Conservation (phyloP, 306 rosid genomes). For the Fagus crenata region DNA sequence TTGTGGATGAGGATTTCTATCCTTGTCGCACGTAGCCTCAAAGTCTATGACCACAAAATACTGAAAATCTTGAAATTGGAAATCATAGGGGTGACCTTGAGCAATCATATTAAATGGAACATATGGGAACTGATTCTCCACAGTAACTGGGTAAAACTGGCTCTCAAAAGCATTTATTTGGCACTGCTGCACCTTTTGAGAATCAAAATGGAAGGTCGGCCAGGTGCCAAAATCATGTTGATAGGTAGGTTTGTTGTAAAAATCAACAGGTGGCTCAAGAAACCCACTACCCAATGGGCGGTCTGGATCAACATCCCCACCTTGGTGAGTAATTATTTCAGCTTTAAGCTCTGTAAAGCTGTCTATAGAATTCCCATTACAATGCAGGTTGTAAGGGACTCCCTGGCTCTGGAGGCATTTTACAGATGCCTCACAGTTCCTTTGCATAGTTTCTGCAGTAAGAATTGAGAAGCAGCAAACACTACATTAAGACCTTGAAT, state of each 20-base stretch:
- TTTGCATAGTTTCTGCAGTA: conserved; percentile 73
- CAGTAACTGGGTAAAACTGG: conserved; percentile 61
- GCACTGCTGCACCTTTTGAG: conserved; percentile 75
- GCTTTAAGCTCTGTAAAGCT: conserved; percentile 50
- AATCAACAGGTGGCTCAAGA: conserved; percentile 62
- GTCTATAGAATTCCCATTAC: conserved; percentile 59
- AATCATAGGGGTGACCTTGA: conserved; percentile 62
- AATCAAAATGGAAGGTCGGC: conserved; percentile 58
- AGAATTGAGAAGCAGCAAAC: conserved; percentile 25
- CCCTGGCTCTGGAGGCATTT: conserved; percentile 83
- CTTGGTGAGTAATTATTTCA: conserved; percentile 44
- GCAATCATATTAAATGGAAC: conserved; percentile 62
- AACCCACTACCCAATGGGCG: conserved; percentile 48
- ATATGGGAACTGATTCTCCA: conserved; percentile 59
- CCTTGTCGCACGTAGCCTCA: conserved; percentile 95
- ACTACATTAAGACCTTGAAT: background rate
- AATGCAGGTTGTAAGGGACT: conserved; percentile 53
- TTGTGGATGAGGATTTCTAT: conserved; percentile 82
- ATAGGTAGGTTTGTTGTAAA: conserved; percentile 53
- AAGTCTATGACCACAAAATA: conserved; percentile 95
- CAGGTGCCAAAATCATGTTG: conserved; percentile 62
- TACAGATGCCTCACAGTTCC: conserved; percentile 77
- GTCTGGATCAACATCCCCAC: conserved; percentile 58
- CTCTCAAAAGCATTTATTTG: conserved; percentile 68
- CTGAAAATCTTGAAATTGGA: conserved; percentile 81